These are phyloP conservation scores for Plasmodium cynomolgi DNA, from an alignment of 169 alveolate genomes.

Conservation along the genomic window DNA sequence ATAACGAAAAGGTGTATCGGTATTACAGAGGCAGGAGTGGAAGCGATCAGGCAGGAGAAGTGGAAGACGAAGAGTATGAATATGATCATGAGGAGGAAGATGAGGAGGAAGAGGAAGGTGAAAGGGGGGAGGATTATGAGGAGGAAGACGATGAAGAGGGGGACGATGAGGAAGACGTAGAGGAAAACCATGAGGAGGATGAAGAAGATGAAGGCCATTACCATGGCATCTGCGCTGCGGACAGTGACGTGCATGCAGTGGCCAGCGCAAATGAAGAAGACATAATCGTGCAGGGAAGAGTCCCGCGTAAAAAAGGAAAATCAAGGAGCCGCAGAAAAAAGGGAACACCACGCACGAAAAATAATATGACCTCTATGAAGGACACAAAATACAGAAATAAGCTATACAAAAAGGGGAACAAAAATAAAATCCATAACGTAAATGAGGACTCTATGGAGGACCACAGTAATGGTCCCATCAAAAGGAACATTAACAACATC, in stretches of 20 bases:
- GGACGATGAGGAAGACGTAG: background rate
- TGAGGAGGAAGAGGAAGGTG: conserved; percentile 1
- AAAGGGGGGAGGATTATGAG: background rate
- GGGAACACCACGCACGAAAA: background rate
- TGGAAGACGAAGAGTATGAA: background rate
- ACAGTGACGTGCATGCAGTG: background rate
- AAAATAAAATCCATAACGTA: conserved; percentile 11
- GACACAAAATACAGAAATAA: background rate
- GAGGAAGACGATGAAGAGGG: background rate
- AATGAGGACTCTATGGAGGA: background rate
- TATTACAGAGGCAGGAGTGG: conserved; percentile 9
- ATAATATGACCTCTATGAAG: background rate
- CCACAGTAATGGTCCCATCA: background rate
- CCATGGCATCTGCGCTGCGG: background rate
- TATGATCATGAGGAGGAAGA: conserved; percentile 1
- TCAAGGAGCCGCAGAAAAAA: background rate
- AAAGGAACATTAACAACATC: conserved; percentile 13
- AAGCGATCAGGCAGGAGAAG: background rate
- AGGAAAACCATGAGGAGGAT: background rate
- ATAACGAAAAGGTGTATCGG: conserved; percentile 31
- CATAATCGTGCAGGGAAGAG: background rate
- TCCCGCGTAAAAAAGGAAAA: background rate
- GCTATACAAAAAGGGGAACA: background rate
- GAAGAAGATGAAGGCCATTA: background rate
- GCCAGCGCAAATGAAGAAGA: conserved; percentile 31